A percentile compares a stretch with the other conserved stretches of the same genome.
Evolutionary conservation across 805 yeast genomes (phyloP).

Genomic region (Teunomyces tritomae): DNA sequence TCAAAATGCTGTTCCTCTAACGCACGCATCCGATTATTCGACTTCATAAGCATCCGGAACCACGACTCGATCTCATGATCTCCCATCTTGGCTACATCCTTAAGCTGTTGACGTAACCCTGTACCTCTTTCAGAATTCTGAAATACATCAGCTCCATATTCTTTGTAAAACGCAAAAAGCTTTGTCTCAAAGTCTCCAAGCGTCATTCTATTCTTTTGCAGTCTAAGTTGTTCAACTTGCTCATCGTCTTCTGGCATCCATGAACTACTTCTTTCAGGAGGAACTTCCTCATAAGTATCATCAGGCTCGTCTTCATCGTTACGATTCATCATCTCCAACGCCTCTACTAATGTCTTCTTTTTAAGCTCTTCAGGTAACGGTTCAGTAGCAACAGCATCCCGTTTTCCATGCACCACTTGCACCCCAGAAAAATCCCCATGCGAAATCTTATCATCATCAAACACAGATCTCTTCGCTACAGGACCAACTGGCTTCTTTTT

Average conservation of each 20-base stretch:
- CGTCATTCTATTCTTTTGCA: constrained; percentile 22
- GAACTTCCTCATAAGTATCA: constrained; percentile 61
- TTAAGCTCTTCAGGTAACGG: constrained; percentile 40
- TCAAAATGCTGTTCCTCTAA: constrained; percentile 58
- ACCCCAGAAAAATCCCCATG: constrained; percentile 23
- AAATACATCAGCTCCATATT: constrained; percentile 40
- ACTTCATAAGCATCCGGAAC: constrained; percentile 24
- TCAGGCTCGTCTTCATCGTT: constrained; percentile 85
- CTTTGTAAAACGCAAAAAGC: constrained; percentile 55
- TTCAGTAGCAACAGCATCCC: constrained; percentile 9
- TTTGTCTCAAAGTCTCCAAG: constrained; percentile 49
- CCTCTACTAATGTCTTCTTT: constrained; percentile 57
- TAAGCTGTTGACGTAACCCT: constrained; percentile 49
- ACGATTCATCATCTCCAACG: constrained; percentile 62
- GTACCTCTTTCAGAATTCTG: constrained; percentile 51
- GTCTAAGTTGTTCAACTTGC: constrained; percentile 23
- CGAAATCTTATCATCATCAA: constrained; percentile 30
- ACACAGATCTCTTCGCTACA: constrained; percentile 16
- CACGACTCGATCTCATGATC: constrained; percentile 36
- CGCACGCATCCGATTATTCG: constrained; percentile 58
- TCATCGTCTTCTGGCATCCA: constrained; percentile 7
- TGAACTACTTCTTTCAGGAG: constrained; percentile 24
- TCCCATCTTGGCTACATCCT: constrained; percentile 39
- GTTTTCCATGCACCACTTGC: constrained; percentile 33
- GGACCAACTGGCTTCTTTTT: not conserved